These are phyloP conservation scores for Cinnamomum micranthum DNA, from an alignment of 164 flowering plant species.

Conservation along the genomic window DNA sequence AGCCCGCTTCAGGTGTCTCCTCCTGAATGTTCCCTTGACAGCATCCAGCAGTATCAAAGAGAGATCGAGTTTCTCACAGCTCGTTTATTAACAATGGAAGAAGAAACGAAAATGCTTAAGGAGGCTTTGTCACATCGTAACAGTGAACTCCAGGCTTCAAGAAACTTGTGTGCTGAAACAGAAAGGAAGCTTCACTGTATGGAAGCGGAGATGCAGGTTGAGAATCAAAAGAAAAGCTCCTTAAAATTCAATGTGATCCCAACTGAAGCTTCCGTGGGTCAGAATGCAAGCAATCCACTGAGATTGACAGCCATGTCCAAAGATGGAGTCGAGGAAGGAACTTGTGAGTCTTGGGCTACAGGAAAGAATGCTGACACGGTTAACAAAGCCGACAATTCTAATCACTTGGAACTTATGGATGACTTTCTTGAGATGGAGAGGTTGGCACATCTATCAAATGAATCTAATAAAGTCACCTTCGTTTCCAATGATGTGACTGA, in stretches of 20 bases:
- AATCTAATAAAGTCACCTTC: conserved; percentile 37
- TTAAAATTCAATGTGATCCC: conserved; percentile 21
- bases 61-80: conserved; percentile 81
- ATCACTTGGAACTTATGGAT: conserved; percentile 77
- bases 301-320: conserved; percentile 85
- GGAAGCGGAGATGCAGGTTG: conserved; percentile 55
- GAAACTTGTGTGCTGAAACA: conserved; percentile 77
- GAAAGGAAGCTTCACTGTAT: conserved; percentile 70
- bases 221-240: conserved; percentile 38
- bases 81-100: conserved; percentile 81
- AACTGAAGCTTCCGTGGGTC: conserved; percentile 40
- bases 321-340: conserved; percentile 68
- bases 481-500: conserved; percentile 22
- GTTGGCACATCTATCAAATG: conserved; percentile 58
- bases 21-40: conserved; percentile 60
- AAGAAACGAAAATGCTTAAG: conserved; percentile 93
- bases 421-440: conserved; percentile 98
- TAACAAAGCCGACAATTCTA: conserved; percentile 42
- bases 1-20: conserved; percentile 38
- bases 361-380: conserved; percentile 39
- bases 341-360: conserved; percentile 72
- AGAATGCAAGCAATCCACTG: conserved; percentile 59
- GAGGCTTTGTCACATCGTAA: conserved; percentile 95
- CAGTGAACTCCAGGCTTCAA: conserved; percentile 75
- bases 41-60: conserved; percentile 53